A percentile compares a stretch with the other conserved stretches of the same genome.
These are phyloP conservation scores for Phytophthora citricola DNA, from an alignment of 352 stramenopile species.

Conservation along the genomic window DNA sequence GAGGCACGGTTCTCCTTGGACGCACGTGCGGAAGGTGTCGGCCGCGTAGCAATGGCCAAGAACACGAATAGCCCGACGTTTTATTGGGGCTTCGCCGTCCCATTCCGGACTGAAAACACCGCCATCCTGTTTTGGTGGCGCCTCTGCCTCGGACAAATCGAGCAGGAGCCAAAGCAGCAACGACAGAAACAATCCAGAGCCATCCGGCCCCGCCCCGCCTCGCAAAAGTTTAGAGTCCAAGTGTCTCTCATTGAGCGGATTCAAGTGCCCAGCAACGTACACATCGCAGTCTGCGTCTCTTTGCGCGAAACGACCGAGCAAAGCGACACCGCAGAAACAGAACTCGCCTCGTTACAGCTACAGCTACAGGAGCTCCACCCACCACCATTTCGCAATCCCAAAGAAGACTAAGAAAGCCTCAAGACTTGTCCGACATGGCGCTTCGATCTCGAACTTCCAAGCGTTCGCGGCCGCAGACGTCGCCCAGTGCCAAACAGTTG, in stretches of 20 bases:
- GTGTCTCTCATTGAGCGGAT: slow-evolving; percentile 22
- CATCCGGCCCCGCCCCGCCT: slow-evolving; percentile 15
- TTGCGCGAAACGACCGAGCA: slow-evolving; percentile 37
- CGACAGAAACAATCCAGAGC: slow-evolving; percentile 44
- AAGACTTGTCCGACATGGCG: slow-evolving; percentile 14
- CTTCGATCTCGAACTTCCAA: slow-evolving; percentile 29
- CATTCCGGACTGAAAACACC: slow-evolving; percentile 8
- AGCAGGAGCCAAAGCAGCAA: slow-evolving; percentile 14
- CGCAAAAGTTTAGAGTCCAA: slow-evolving; percentile 3
- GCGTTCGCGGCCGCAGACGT: slow-evolving; percentile 32
- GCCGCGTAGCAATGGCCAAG: background rate
- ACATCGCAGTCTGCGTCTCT: slow-evolving; percentile 34
- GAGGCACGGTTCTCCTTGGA: background rate
- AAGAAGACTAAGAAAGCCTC: slow-evolving; percentile 8
- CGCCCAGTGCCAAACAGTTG: slow-evolving; percentile 23
- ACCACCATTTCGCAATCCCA: slow-evolving; percentile 11
- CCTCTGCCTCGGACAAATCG: slow-evolving; percentile 29
- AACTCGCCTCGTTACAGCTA: background rate
- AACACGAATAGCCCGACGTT: background rate
- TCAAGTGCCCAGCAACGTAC: slow-evolving; percentile 22
- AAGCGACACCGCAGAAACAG: slow-evolving; percentile 12
- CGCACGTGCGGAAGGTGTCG: slow-evolving; percentile 20
- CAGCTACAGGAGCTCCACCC: background rate
- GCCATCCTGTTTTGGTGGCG: slow-evolving; percentile 2
- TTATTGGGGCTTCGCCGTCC: background rate